Conservation (phyloP, 2,329 filamentous ascomycete genomes). For the Claviceps sorghi region DNA sequence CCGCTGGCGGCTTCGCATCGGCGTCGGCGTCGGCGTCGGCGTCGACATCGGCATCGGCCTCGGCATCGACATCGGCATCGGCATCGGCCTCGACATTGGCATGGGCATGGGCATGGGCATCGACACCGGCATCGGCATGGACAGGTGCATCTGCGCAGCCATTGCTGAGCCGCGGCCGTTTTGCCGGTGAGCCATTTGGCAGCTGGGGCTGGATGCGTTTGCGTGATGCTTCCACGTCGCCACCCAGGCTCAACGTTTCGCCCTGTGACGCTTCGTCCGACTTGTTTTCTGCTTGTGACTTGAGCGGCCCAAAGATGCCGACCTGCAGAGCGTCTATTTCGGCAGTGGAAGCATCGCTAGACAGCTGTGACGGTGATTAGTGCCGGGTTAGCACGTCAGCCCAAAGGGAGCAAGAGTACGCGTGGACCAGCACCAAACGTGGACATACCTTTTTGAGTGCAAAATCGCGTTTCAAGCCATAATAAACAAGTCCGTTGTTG, state of each 20-base stretch:
- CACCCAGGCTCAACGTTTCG: conserved; percentile 20
- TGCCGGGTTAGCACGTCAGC: neutral
- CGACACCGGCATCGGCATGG: neutral
- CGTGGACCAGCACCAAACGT: conserved; percentile 6
- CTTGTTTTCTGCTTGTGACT: conserved; percentile 28
- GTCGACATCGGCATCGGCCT: conserved; percentile 9
- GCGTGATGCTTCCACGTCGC: conserved; percentile 28
- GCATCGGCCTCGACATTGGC: conserved; percentile 8
- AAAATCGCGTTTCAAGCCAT: conserved; percentile 43
- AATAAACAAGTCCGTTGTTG: conserved; percentile 49
- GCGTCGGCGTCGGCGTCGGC: conserved; percentile 14
- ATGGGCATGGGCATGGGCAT: conserved; percentile 9
- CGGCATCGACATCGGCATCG: conserved; percentile 9
- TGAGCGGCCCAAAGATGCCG: conserved; percentile 44
- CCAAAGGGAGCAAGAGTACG: neutral
- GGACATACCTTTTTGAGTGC: conserved; percentile 32
- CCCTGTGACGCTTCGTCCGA: conserved; percentile 23
- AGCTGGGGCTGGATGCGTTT: conserved; percentile 33
- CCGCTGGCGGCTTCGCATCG: neutral
- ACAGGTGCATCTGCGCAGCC: conserved; percentile 41
- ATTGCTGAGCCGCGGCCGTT: conserved; percentile 47
- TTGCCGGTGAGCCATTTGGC: conserved; percentile 41
- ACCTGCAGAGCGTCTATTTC: conserved; percentile 31
- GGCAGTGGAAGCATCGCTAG: conserved; percentile 29
- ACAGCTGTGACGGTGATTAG: conserved; percentile 25